Evolutionary conservation across 2,329 filamentous ascomycete genomes (phyloP).

Genomic region (Penicillium occitanis): DNA sequence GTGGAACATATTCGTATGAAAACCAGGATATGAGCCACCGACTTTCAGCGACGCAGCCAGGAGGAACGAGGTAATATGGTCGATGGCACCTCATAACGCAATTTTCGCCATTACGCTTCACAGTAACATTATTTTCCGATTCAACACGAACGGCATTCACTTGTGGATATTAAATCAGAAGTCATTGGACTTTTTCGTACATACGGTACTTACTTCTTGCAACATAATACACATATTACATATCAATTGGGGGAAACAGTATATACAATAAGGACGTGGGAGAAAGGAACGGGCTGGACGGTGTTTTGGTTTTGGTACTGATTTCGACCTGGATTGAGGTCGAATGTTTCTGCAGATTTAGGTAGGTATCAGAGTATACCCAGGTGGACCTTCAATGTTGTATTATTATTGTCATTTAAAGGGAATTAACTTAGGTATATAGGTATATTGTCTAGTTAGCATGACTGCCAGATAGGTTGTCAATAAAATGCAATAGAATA

Average conservation of each 20-base stretch:
- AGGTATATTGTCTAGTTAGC: background rate
- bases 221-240: background rate
- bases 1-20: conserved; percentile 12
- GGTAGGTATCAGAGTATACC: background rate
- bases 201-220: background rate
- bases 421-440: background rate
- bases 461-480: conserved; percentile 1
- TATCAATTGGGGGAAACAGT: background rate
- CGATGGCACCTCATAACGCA: background rate
- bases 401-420: background rate
- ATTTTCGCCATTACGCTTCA: background rate
- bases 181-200: background rate
- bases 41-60: conserved; percentile 5
- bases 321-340: background rate
- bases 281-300: background rate
- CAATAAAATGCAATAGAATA: background rate
- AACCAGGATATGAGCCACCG: conserved; percentile 8
- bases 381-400: background rate
- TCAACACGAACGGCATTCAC: background rate
- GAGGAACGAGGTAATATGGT: conserved; percentile 1
- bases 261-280: background rate
- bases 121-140: background rate
- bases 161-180: background rate
- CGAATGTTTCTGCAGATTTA: background rate
- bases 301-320: background rate